Base-by-base conservation (phyloP, 2,329 filamentous ascomycete genomes). In the Seiridium cupressi region DNA sequence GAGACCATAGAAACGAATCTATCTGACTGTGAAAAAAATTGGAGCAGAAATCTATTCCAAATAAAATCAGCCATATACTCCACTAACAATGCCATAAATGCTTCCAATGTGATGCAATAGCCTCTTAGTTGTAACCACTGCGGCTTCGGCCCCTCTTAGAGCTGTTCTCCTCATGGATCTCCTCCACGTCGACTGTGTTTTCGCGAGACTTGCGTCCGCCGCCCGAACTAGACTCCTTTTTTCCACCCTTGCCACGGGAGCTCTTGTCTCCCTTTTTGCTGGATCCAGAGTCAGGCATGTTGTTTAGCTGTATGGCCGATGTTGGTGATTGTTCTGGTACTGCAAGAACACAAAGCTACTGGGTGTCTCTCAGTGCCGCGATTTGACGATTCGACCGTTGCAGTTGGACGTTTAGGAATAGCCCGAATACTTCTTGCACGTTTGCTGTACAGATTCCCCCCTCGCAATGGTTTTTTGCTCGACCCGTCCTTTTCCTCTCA, bases 41-140 rank as follows among this genome's bases (percentile, higher is more conserved):
- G 11, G 35, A 49, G 8, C 26, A 49, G 18, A 51, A n/a, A 35
- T 51, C 32, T 10, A 13, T 13, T 18, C 49, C 47, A 32, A 11
- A 11, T 11, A 5, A 32, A 9, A 49, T 11, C 47, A 51, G 13
- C n/a, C 49, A 31, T 13, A 26, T 3, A 7, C 48, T 6, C 32
- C 9, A 38, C 7, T 3, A 31, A 10, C 11, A 10, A n/a, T 7
- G 31, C 49, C 31, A 51, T 5, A 7, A 11, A 34, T 3, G 8
- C 4, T 13, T 38, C 34, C 32, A 51, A 13, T 31, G 26, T 35
- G 11, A 26, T 38, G 3, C 32, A 2, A 18, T 26, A 32, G 32
- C 31, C 8, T 6, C 32, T 40, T 42, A 61, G 40, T 61, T 61
- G 57, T 61, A 61, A 32, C 60, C 60, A 26, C 44, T 61, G 26